These are phyloP conservation scores for Scutellaria baicalensis DNA, from an alignment of 257 asterid genomes.

Conservation along the genomic window DNA sequence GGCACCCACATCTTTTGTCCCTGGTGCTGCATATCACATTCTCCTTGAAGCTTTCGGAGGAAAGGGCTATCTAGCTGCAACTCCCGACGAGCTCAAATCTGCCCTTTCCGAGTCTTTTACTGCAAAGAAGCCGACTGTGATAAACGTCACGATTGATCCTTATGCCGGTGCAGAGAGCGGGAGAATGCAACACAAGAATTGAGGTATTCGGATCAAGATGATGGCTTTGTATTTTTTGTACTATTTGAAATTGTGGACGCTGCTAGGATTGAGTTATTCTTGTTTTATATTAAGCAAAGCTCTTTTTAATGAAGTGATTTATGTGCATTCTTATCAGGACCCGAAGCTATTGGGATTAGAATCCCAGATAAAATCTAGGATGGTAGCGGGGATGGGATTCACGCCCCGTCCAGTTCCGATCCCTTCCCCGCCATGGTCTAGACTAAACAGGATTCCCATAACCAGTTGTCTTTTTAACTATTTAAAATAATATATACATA, in stretches of 20 bases:
- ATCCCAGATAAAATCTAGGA: too few species aligned
- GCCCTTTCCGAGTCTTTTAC: slow-evolving; percentile 71
- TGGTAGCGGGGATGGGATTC: too few species aligned
- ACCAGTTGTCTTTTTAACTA: too few species aligned
- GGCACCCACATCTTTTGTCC: slow-evolving; percentile 92
- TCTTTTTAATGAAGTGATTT: not conserved
- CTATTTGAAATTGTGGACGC: not conserved
- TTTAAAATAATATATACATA: too few species aligned
- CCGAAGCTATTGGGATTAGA: too few species aligned
- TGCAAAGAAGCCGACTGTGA: slow-evolving; percentile 67
- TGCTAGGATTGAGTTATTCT: not conserved
- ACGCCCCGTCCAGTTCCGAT: too few species aligned
- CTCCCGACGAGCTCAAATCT: slow-evolving; percentile 72
- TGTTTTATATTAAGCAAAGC: not conserved
- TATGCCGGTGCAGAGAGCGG: slow-evolving; percentile 93
- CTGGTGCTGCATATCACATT: slow-evolving; percentile 72
- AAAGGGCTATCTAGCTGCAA: slow-evolving; percentile 70
- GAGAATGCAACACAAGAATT: slow-evolving; percentile 86
- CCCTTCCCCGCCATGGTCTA: too few species aligned
- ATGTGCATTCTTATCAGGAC: too few species aligned
- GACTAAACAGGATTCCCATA: too few species aligned
- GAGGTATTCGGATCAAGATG: slow-evolving; percentile 17
- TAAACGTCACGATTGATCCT: slow-evolving; percentile 79
- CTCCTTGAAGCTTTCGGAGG: slow-evolving; percentile 85
- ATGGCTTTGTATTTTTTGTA: not conserved